A percentile compares a stretch with the other conserved stretches of the same genome.
These are phyloP conservation scores for Botryotinia convoluta DNA, from an alignment of 2,329 filamentous ascomycete species.

Conservation along the genomic window DNA sequence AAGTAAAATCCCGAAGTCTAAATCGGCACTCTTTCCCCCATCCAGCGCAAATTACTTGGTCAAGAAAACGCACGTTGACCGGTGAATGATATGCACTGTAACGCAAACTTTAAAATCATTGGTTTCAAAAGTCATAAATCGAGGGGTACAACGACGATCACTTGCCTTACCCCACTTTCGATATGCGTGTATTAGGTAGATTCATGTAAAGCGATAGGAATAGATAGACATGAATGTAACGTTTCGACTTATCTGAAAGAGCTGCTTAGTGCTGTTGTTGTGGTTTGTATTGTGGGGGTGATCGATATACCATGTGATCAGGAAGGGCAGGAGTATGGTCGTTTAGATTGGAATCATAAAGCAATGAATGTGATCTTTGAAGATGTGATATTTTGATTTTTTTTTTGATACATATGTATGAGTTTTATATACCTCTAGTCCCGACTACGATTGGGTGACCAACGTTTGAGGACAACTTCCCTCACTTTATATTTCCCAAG, in stretches of 20 bases:
- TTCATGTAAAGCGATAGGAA: background rate
- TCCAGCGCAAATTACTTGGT: background rate
- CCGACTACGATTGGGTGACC: slow-evolving; percentile 68
- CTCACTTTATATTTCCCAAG: slow-evolving; percentile 71
- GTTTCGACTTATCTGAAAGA: background rate
- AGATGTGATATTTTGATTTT: background rate
- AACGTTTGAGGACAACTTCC: slow-evolving; percentile 78
- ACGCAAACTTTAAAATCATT: background rate
- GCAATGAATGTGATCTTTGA: background rate
- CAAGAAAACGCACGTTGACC: background rate
- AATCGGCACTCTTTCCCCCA: background rate
- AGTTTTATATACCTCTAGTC: background rate
- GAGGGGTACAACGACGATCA: slow-evolving; percentile 7
- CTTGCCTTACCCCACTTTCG: slow-evolving; percentile 9
- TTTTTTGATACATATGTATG: background rate
- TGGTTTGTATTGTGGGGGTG: background rate
- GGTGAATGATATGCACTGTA: background rate
- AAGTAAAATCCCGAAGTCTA: background rate
- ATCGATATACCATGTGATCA: background rate
- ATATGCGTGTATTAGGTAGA: background rate
- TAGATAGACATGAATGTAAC: slow-evolving; percentile 12
- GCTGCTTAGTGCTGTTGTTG: background rate
- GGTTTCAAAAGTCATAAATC: background rate
- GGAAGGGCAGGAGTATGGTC: background rate
- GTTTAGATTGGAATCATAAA: background rate